Evolutionary conservation across 1,139 yeast genomes (phyloP).

Genomic region (Yamadazyma friedrichii): DNA sequence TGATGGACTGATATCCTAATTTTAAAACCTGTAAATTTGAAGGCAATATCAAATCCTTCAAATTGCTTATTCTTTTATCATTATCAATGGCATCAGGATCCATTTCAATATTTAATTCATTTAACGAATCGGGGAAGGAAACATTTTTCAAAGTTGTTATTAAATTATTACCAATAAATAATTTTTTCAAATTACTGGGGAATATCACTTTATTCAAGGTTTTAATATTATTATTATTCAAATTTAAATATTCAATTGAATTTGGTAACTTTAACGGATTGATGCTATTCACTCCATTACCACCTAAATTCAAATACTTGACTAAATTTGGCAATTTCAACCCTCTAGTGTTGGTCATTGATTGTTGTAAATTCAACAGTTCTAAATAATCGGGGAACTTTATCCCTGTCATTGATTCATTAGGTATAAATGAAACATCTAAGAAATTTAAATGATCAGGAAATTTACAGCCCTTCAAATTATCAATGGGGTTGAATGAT

Average conservation of each 20-base stretch:
- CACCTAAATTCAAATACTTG: conserved; percentile 33
- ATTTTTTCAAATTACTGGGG: conserved; percentile 34
- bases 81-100: conserved; percentile 42
- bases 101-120: conserved; percentile 43
- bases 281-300: conserved; percentile 46
- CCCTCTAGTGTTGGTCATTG: conserved; percentile 49
- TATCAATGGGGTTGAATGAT: conserved; percentile 44
- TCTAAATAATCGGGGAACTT: conserved; percentile 43
- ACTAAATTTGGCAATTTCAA: conserved; percentile 38
- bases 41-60: conserved; percentile 45
- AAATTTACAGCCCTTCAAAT: conserved; percentile 40
- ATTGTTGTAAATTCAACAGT: conserved; percentile 40
- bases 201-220: conserved; percentile 46
- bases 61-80: conserved; percentile 43
- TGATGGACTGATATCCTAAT: conserved; percentile 42
- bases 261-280: conserved; percentile 47
- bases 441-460: conserved; percentile 37
- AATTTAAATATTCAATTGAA: conserved; percentile 35
- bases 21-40: conserved; percentile 34
- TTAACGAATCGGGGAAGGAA: conserved; percentile 36
- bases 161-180: conserved; percentile 43
- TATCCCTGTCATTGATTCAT: conserved; percentile 49
- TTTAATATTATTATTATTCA: conserved; percentile 44
- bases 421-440: conserved; percentile 45
- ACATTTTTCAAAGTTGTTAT: conserved; percentile 48